Percentiles rank a stretch among this genome's conserved stretches.
phyloP scores from a whole-genome alignment of 495 filamentous ascomycete genomes.

The Neurospora sp. region DNA sequence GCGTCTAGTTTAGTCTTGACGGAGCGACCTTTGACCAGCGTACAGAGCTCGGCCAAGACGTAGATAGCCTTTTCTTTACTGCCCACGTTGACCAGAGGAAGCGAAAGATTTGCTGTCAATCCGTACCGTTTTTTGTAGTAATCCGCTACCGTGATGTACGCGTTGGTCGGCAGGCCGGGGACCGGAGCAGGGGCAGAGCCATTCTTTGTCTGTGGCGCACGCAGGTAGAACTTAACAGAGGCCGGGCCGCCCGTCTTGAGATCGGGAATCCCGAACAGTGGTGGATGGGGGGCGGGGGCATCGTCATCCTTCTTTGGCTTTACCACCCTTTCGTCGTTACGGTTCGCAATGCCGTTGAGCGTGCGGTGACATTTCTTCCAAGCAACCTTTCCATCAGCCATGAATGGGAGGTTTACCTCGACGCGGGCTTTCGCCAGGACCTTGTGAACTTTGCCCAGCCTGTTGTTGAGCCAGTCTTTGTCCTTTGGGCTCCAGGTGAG shows the following conservation, averaged over 20 bases:
- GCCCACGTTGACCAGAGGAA: slow-evolving; percentile 66
- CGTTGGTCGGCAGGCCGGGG: slow-evolving; percentile 5
- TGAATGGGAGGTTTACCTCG: slow-evolving; percentile 23
- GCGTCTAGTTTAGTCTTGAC: slow-evolving; percentile 43
- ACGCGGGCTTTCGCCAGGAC: slow-evolving; percentile 40
- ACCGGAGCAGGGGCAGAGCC: background rate
- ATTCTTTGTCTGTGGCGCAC: background rate
- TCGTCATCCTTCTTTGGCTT: background rate
- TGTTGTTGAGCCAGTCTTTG: background rate
- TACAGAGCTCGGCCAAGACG: slow-evolving; percentile 56
- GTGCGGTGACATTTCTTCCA: slow-evolving; percentile 20
- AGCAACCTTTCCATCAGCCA: background rate
- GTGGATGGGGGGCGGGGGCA: background rate
- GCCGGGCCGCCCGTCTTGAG: background rate
- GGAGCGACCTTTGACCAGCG: slow-evolving; percentile 56
- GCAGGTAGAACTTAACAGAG: slow-evolving; percentile 13
- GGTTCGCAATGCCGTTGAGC: slow-evolving; percentile 38
- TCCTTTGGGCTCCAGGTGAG: background rate
- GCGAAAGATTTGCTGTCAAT: slow-evolving; percentile 11
- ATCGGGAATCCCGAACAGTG: background rate
- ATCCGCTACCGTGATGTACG: slow-evolving; percentile 20
- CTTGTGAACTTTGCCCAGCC: slow-evolving; percentile 20
- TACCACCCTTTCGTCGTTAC: slow-evolving; percentile 1
- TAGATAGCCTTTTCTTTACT: slow-evolving; percentile 47
- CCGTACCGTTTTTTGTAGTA: slow-evolving; percentile 20